Conservation (phyloP, 2,329 filamentous ascomycete species). For the Arachnomyces sp. region DNA sequence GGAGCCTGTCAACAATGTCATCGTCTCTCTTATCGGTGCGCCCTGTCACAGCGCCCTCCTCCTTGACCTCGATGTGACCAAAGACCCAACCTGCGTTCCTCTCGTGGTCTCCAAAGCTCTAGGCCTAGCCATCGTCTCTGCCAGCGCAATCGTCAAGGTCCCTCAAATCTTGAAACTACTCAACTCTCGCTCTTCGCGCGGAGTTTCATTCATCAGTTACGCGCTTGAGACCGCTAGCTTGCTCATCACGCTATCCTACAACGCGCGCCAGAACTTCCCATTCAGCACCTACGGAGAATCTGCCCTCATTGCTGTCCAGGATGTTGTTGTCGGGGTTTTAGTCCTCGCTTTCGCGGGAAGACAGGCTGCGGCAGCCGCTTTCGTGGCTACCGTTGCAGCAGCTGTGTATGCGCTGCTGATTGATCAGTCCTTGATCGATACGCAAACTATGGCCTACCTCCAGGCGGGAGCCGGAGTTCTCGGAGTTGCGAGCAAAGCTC, state of each 20-base stretch:
- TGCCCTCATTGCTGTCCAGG: constrained; percentile 82
- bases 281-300: constrained; percentile 98
- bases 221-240: constrained; percentile 83
- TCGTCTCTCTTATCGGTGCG: constrained; percentile 70
- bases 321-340: constrained; percentile 77
- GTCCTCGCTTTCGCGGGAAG: constrained; percentile 76
- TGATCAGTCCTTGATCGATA: constrained; percentile 53
- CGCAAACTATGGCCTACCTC: constrained; percentile 60
- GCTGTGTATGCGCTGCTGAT: constrained; percentile 63
- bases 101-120: constrained; percentile 86
- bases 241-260: constrained; percentile 86
- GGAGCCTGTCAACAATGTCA: constrained; percentile 62
- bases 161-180: constrained; percentile 93
- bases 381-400: constrained; percentile 67
- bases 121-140: constrained; percentile 85
- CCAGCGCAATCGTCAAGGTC: constrained; percentile 87
- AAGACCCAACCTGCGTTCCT: constrained; percentile 71
- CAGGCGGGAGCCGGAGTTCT: constrained; percentile 78
- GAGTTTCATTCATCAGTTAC: constrained; percentile 84
- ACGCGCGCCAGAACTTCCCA: constrained; percentile 79
- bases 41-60: constrained; percentile 80
- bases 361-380: constrained; percentile 59
- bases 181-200: constrained; percentile 67
- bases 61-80: constrained; percentile 68
- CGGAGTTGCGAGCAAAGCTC: constrained; percentile 82